Conservation (phyloP, 2,329 filamentous ascomycete species). For the Orbilia oligospora region DNA sequence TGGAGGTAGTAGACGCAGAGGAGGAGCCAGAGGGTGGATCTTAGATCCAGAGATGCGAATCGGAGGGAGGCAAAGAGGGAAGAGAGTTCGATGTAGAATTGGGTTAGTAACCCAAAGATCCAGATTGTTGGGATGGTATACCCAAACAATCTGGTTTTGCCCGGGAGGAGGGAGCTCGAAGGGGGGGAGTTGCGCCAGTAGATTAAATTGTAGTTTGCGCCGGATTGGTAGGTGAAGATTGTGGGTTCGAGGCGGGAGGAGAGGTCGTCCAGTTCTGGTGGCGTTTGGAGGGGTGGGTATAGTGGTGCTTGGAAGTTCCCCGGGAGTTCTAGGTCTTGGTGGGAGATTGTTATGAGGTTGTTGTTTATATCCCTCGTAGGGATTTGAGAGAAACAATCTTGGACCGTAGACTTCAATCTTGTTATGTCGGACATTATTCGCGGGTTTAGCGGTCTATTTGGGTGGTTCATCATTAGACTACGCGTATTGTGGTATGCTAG, state of each 20-base stretch:
- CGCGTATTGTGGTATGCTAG: not conserved
- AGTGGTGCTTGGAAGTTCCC: conserved; percentile 8
- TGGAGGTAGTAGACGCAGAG: not conserved
- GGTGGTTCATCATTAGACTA: not conserved
- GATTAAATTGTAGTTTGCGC: not conserved
- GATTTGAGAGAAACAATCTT: conserved; percentile 7
- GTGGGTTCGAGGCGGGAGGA: not conserved
- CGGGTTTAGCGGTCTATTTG: not conserved
- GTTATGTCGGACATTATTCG: not conserved
- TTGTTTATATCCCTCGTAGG: not conserved
- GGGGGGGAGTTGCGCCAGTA: conserved; percentile 1
- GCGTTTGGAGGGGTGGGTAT: conserved; percentile 14
- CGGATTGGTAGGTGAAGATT: not conserved
- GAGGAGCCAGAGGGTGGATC: not conserved
- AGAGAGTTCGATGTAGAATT: not conserved
- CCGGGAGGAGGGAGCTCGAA: conserved; percentile 2
- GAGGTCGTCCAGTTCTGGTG: conserved; percentile 12
- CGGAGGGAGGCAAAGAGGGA: not conserved
- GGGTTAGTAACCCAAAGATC: not conserved
- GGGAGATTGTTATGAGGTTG: not conserved
- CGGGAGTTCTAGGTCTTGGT: no score
- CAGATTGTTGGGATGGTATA: no score
- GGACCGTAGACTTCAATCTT: not conserved
- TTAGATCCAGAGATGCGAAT: not conserved
- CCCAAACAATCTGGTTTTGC: no score